Conservation (phyloP, 495 filamentous ascomycete genomes). For the Podospora bellae-mahoneyi region DNA sequence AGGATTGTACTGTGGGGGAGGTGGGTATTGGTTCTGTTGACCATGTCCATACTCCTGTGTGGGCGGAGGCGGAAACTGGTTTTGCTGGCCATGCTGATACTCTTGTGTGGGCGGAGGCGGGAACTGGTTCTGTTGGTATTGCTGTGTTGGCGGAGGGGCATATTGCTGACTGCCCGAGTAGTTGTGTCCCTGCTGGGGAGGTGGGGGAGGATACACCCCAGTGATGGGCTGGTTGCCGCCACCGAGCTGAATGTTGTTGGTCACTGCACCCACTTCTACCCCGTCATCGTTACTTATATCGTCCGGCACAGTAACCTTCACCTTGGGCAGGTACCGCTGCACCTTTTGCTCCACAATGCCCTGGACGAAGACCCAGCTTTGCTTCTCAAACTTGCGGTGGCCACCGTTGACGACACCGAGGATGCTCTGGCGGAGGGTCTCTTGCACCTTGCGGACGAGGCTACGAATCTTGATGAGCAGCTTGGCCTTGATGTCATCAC, state of each 20-base stretch:
- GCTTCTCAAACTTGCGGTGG: slow-evolving; percentile 37
- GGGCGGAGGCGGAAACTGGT: slow-evolving; percentile 19
- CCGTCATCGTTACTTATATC: slow-evolving; percentile 38
- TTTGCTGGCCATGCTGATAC: slow-evolving; percentile 16
- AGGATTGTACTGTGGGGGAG: slow-evolving; percentile 12
- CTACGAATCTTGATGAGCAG: slow-evolving; percentile 35
- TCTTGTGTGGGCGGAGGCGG: slow-evolving; percentile 19
- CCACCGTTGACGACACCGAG: slow-evolving; percentile 35
- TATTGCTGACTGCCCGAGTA: not conserved
- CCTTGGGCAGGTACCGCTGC: slow-evolving; percentile 37
- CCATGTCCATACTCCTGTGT: slow-evolving; percentile 16
- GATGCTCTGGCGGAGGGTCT: slow-evolving; percentile 36
- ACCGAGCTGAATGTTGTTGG: slow-evolving; percentile 26
- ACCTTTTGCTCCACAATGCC: slow-evolving; percentile 37
- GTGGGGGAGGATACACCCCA: not conserved
- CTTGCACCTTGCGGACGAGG: slow-evolving; percentile 34
- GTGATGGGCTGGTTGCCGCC: slow-evolving; percentile 28
- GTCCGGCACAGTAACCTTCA: slow-evolving; percentile 36
- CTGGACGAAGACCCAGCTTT: slow-evolving; percentile 39
- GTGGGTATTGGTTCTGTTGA: slow-evolving; percentile 3
- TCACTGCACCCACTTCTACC: slow-evolving; percentile 30
- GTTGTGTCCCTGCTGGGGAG: slow-evolving; percentile 6
- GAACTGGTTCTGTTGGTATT: slow-evolving; percentile 19
- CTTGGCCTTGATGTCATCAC: slow-evolving; percentile 34
- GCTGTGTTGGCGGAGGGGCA: slow-evolving; percentile 15